Base-by-base conservation (phyloP, 352 stramenopile genomes). In the Pythium brachiatum region DNA sequence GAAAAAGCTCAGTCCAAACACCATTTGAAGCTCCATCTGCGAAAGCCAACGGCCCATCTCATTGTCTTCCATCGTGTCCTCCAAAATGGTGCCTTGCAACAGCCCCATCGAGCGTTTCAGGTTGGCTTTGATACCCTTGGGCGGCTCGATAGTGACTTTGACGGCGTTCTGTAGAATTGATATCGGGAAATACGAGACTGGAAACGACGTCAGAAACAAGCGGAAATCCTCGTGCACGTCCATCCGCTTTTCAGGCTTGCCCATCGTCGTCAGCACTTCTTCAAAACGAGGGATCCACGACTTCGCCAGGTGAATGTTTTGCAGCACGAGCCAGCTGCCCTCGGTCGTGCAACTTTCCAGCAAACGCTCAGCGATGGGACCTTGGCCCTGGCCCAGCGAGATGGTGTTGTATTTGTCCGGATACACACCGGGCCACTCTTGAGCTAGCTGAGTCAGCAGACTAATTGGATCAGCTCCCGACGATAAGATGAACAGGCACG, bases 81-180 rank as follows among this genome's bases (percentile, higher is more conserved):
- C 6, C 3, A 64, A 68, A 9, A 64, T 26, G 2, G 21, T 50
- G 9, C 38, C 27, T 9, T 53, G 47, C 5, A 88, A 50, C 0
- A 90, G 72, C 23, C 66, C 64, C 73, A 90, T 86, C 4, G 81
- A 90, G 1, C 76, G 83, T 21, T 85, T 78, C 16, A 94, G 31
- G 52, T 92, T 93, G 31, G 86, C 79, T 46, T 88, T 86, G 25
- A 92, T 73, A 0, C 86, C 86, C 32, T 74, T 85, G 1, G 86
- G 84, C 6, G 84, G 81, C 39, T 94, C 86, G 18, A 79, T 90
- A 25, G 86, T 93, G 27, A 94, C 73, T 60, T 94, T 94, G 1
- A 93, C 81, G 21, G 75, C 75, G 23, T 86, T 89, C 51, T 92
- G 83, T 5, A 94, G 53, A 13, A 94, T 82, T 29, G 68, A 69